Percentiles rank a stretch among this genome's conserved stretches.
These are phyloP conservation scores for Cryptococcus sp. DNA, from an alignment of 1,284 basidiomycete genomes.

Conservation along the genomic window DNA sequence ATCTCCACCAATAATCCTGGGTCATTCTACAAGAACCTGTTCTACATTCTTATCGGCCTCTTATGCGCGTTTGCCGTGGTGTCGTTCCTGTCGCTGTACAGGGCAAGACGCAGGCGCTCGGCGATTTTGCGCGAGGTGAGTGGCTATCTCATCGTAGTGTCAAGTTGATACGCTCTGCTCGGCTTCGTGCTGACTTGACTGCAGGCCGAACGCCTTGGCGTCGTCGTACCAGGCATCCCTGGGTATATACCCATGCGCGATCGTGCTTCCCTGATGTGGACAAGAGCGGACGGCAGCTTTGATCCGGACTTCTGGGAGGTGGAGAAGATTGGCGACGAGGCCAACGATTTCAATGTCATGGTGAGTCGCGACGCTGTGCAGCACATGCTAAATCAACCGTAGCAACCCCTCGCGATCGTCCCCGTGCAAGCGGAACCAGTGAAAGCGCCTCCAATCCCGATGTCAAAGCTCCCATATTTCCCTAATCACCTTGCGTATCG, in stretches of 20 bases:
- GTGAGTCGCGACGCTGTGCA: background rate
- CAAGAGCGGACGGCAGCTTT: slow-evolving; percentile 31
- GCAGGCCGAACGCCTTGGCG: slow-evolving; percentile 44
- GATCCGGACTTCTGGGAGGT: slow-evolving; percentile 50
- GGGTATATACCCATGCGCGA: slow-evolving; percentile 49
- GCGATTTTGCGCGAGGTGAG: slow-evolving; percentile 40
- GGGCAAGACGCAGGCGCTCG: slow-evolving; percentile 39
- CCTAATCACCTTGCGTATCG: slow-evolving; percentile 49
- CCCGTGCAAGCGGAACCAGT: slow-evolving; percentile 15
- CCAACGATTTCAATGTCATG: background rate
- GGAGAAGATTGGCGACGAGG: slow-evolving; percentile 7
- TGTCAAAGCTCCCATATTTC: slow-evolving; percentile 39
- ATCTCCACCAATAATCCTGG: slow-evolving; percentile 16
- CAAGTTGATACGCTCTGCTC: background rate
- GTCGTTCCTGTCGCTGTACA: slow-evolving; percentile 39
- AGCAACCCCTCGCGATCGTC: slow-evolving; percentile 37
- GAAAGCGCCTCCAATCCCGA: slow-evolving; percentile 11
- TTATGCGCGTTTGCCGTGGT: slow-evolving; percentile 43
- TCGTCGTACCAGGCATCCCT: slow-evolving; percentile 47
- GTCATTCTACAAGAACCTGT: slow-evolving; percentile 31
- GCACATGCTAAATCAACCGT: background rate
- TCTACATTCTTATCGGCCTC: slow-evolving; percentile 52
- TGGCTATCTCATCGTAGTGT: background rate
- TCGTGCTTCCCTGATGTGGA: slow-evolving; percentile 25
- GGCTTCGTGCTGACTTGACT: too few relatives aligned